Evolutionary conservation across 2,329 filamentous ascomycete genomes (phyloP), one percentile per base, ranked within the genome.

Genomic region (Plenodomus lindquistii): DNA sequence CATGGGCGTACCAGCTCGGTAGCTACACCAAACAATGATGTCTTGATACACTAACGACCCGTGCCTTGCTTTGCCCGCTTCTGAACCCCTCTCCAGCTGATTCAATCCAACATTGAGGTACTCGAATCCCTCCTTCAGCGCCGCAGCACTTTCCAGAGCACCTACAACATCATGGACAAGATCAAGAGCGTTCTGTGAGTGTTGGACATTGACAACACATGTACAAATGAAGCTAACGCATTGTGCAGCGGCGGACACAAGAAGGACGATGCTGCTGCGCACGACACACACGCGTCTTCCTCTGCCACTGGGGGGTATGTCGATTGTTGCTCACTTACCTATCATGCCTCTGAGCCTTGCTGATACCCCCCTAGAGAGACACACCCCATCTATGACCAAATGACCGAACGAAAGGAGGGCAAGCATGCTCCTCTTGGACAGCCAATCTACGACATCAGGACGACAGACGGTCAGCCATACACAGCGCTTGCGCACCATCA

Each of bases 141-240:
- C 37, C 40, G 35, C 41, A 20, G 31, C 39, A 22, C 43, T 50
- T 52, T 46, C 44, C 42, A 48, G 43, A 34, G 34, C 41, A 43
- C 40, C 40, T 31, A 24, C 34, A 44, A 17, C 57, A 53, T 35
- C 47, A 77, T 77, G 75, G 69, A 77, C 47, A 75, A 76, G 65
- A 59, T 78, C 46, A 77, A 76, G 70, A 70, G 67, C 56, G 62
- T 77, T 44, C 60, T 77, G 73, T 75, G 57, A 55, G 73, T 43
- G n/a, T 34, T 20, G 35, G 15, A 15, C 10, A 31, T 8, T 15
- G 27, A 31, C 27, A 31, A 5, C 5, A 24, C 22, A 10, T 37
- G 31, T 38, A 62, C 37, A 62, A 66, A 38, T 56, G 66, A 24
- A 51, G 60, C 46, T 71, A 75, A 57, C 8, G 16, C 17, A 2